Evolutionary conservation across 2,329 filamentous ascomycete species (phyloP).

Genomic region (Diplodia corticola): DNA sequence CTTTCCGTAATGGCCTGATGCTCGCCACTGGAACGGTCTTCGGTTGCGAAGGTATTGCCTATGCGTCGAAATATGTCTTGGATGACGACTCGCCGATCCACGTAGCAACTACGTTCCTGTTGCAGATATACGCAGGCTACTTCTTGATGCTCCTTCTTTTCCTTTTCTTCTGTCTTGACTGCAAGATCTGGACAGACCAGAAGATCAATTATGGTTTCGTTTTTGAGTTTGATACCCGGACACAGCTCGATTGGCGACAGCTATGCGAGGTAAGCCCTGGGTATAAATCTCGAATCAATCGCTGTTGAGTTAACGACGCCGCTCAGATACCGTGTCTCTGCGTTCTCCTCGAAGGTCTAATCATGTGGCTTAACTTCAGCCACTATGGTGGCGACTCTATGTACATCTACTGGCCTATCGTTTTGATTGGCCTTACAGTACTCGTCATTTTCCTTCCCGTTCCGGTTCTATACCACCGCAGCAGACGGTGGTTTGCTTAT

Average conservation of each 20-base stretch:
- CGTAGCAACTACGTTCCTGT: slow-evolving; percentile 51
- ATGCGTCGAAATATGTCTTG: slow-evolving; percentile 36
- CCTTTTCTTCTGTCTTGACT: slow-evolving; percentile 81
- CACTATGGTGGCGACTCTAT: slow-evolving; percentile 64
- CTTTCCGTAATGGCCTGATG: slow-evolving; percentile 58
- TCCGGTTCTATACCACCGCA: slow-evolving; percentile 71
- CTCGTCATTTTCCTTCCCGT: slow-evolving; percentile 74
- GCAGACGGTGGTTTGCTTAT: slow-evolving; percentile 82
- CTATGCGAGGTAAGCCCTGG: slow-evolving; percentile 63
- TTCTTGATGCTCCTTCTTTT: slow-evolving; percentile 81
- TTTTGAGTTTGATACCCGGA: slow-evolving; percentile 89
- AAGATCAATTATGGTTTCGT: slow-evolving; percentile 97
- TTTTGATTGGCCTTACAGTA: slow-evolving; percentile 70
- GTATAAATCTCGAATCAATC: no score
- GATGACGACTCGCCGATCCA: slow-evolving; percentile 30
- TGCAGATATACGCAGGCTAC: slow-evolving; percentile 84
- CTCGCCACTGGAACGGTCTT: slow-evolving; percentile 46
- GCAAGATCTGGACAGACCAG: slow-evolving; percentile 75
- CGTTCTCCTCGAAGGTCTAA: slow-evolving; percentile 71
- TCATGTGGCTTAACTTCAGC: slow-evolving; percentile 88
- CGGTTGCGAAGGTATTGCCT: slow-evolving; percentile 46
- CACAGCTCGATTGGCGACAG: slow-evolving; percentile 86
- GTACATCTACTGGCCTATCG: slow-evolving; percentile 83
- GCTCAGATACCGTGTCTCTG: slow-evolving; percentile 83
- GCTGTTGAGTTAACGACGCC: slow-evolving; percentile 64